Conservation (phyloP, 179 eudicot genomes). For the Drosera spatulata region DNA sequence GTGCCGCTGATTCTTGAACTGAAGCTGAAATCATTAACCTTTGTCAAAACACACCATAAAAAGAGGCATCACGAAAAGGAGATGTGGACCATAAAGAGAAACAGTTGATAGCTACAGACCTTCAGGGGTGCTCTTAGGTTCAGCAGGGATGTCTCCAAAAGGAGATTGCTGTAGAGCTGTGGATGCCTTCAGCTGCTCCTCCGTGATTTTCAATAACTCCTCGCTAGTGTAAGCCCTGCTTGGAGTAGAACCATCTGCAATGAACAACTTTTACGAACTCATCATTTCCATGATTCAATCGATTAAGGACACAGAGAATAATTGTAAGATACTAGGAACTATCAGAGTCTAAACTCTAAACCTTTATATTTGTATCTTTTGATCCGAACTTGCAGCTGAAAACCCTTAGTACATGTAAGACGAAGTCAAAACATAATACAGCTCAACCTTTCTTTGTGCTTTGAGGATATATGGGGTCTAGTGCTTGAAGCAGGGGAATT, state of each 20-base stretch:
- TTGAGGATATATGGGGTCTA: no score
- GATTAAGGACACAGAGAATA: no score
- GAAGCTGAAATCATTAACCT: conserved; percentile 16
- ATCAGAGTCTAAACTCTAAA: no score
- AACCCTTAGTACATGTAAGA: no score
- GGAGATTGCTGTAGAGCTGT: conserved; percentile 13
- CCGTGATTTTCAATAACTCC: conserved; percentile 48
- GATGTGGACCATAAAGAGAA: background rate
- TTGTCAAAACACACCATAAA: background rate
- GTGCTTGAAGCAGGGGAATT: no score
- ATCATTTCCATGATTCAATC: no score
- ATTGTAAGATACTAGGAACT: no score
- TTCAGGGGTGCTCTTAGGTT: conserved; percentile 25
- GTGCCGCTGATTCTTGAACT: conserved; percentile 23
- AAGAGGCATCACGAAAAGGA: no score
- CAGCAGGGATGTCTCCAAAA: conserved; percentile 19
- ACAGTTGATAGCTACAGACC: conserved; percentile 18
- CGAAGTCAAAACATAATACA: no score
- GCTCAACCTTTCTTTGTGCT: no score
- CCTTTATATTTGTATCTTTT: no score
- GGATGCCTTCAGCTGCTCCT: conserved; percentile 45
- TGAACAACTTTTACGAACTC: background rate
- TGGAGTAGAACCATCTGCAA: conserved; percentile 43
- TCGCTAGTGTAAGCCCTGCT: conserved; percentile 42
- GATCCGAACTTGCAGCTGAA: no score